Percentiles rank a stretch among this genome's conserved stretches.
phyloP scores from a whole-genome alignment of 1,139 yeast species.

The Magnusiomyces fungicola region DNA sequence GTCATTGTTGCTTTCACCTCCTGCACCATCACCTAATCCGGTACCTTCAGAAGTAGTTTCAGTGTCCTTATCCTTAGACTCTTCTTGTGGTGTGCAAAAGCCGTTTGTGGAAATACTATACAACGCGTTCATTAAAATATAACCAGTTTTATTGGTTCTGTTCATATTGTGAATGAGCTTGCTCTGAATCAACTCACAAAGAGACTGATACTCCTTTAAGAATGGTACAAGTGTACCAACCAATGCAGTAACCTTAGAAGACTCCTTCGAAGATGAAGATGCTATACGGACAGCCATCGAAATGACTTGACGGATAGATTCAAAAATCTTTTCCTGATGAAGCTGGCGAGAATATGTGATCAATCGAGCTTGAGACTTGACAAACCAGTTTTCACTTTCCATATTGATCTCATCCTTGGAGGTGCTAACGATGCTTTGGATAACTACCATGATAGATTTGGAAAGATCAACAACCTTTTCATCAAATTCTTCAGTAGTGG shows the following conservation, averaged over 20 bases:
- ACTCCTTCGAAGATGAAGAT: slow-evolving; percentile 8
- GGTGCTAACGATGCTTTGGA: slow-evolving; percentile 49
- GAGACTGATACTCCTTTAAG: slow-evolving; percentile 25
- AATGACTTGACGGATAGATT: slow-evolving; percentile 12
- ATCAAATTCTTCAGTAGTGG: slow-evolving; percentile 14
- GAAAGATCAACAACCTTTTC: slow-evolving; percentile 35
- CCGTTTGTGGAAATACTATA: slow-evolving; percentile 70
- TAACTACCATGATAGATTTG: slow-evolving; percentile 56
- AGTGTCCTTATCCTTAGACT: slow-evolving; percentile 56
- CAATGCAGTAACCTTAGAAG: slow-evolving; percentile 24
- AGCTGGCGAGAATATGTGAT: slow-evolving; percentile 33
- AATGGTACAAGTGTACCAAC: slow-evolving; percentile 34
- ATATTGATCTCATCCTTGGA: slow-evolving; percentile 29
- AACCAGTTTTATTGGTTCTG: slow-evolving; percentile 55
- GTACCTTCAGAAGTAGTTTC: slow-evolving; percentile 59
- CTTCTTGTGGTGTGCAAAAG: slow-evolving; percentile 86
- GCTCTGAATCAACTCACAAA: slow-evolving; percentile 19
- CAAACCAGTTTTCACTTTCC: slow-evolving; percentile 62
- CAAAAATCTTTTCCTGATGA: slow-evolving; percentile 12
- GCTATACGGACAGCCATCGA: slow-evolving; percentile 9
- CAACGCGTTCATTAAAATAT: slow-evolving; percentile 49
- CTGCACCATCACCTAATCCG: slow-evolving; percentile 97
- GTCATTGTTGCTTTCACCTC: slow-evolving; percentile 70
- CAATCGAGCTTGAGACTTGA: slow-evolving; percentile 42
- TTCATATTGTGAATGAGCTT: slow-evolving; percentile 18